Evolutionary conservation across 2,329 filamentous ascomycete genomes (phyloP).

Genomic region (Albophoma yamanashiensis): DNA sequence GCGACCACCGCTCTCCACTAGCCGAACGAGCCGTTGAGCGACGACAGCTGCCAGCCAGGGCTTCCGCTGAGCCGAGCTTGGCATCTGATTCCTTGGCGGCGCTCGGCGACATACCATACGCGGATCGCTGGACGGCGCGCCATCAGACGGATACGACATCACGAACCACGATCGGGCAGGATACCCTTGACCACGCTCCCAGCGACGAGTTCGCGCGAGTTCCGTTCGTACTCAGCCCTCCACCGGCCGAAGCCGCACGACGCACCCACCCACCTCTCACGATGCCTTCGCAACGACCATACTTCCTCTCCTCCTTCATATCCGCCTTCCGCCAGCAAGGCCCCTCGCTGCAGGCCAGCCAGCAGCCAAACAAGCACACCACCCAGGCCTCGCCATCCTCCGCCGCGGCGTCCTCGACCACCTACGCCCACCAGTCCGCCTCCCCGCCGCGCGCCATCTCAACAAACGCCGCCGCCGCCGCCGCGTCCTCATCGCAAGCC

Average conservation of each 20-base stretch:
- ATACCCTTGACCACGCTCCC: background rate
- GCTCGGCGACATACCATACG: background rate
- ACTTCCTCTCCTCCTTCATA: constrained; percentile 46
- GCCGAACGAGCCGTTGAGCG: background rate
- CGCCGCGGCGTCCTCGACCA: constrained; percentile 14
- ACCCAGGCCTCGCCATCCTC: constrained; percentile 15
- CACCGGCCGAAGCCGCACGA: background rate
- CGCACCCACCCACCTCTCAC: background rate
- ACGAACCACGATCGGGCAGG: background rate
- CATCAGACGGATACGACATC: background rate
- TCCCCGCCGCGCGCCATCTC: constrained; percentile 11
- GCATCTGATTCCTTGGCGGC: background rate
- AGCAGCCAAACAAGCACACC: constrained; percentile 24
- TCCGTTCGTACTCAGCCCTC: background rate
- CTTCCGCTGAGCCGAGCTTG: background rate
- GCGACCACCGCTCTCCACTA: background rate
- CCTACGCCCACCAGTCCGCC: constrained; percentile 11
- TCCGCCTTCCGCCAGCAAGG: constrained; percentile 41
- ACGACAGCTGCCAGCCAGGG: background rate
- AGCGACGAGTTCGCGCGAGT: background rate
- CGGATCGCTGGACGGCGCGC: background rate
- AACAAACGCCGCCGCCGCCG: constrained; percentile 7
- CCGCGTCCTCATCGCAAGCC: constrained; percentile 9
- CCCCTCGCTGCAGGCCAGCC: constrained; percentile 22
- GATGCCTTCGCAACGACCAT: constrained; percentile 44